These are phyloP conservation scores for Phialophora expanda DNA, from an alignment of 2,329 filamentous ascomycete genomes.

Conservation along the genomic window DNA sequence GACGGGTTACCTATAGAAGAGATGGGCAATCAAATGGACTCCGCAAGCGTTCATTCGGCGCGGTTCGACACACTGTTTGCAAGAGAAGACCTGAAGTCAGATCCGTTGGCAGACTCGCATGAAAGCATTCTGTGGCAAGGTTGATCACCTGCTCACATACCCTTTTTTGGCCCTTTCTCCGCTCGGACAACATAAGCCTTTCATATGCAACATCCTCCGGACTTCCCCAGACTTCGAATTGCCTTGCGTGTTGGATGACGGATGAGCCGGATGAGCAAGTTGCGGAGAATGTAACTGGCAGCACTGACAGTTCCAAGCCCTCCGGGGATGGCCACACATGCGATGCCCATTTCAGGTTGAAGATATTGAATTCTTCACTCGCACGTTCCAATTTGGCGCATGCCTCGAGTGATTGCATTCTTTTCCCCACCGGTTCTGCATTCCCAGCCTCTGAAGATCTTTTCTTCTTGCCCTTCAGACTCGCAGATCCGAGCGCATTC, in stretches of 20 bases:
- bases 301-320: background rate
- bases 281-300: too few species aligned
- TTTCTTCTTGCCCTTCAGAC: too few species aligned
- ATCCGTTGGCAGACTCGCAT: background rate
- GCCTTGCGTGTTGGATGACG: background rate
- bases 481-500: too few species aligned
- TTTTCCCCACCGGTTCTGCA: too few species aligned
- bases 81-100: background rate
- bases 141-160: background rate
- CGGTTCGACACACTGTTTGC: background rate
- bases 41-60: background rate
- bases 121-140: background rate
- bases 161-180: background rate
- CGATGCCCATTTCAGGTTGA: background rate
- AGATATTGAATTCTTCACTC: too few species aligned
- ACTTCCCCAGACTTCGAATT: background rate
- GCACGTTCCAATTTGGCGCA: too few species aligned
- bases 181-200: background rate
- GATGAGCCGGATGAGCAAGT: background rate
- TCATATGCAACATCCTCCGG: background rate
- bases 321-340: background rate
- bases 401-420: too few species aligned
- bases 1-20: constrained; percentile 14
- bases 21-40: constrained; percentile 1
- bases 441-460: too few species aligned